Conservation (phyloP, 2,329 filamentous ascomycete genomes). For the Phialemonium atrogriseum region DNA sequence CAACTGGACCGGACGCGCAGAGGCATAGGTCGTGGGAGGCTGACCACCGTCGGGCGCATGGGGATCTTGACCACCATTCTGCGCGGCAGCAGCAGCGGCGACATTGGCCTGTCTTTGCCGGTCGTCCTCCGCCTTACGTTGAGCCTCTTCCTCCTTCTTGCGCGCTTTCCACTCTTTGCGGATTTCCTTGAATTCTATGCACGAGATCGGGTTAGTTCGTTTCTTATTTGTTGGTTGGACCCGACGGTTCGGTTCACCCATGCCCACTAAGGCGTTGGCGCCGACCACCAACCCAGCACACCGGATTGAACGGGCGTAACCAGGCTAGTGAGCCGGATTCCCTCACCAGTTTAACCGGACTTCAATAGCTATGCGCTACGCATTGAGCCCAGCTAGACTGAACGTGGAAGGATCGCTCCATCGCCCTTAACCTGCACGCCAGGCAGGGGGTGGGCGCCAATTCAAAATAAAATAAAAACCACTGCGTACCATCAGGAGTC, state of each 20-base stretch:
- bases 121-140: conserved; percentile 85
- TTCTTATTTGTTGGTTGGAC: neutral
- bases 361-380: no score
- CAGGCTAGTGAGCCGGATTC: no score
- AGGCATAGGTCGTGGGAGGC: conserved; percentile 45
- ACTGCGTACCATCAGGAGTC: conserved; percentile 85
- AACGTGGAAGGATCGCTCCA: no score
- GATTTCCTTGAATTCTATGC: conserved; percentile 93
- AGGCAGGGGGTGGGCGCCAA: no score
- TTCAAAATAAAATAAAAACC: neutral
- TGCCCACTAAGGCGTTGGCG: no score
- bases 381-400: no score
- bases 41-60: conserved; percentile 44
- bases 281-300: no score
- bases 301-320: no score
- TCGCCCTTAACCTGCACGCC: no score
- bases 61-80: conserved; percentile 40
- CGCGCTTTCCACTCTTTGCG: conserved; percentile 98
- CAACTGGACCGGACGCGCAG: conserved; percentile 54
- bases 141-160: conserved; percentile 96
- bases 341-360: no score
- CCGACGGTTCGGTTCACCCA: neutral
- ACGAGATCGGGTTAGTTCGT: neutral
- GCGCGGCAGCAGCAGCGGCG: conserved; percentile 41
- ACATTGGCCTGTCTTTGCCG: conserved; percentile 49